Evolutionary conservation across 2,329 filamentous ascomycete species (phyloP).

Genomic region (Reticulascus tulasneorum): DNA sequence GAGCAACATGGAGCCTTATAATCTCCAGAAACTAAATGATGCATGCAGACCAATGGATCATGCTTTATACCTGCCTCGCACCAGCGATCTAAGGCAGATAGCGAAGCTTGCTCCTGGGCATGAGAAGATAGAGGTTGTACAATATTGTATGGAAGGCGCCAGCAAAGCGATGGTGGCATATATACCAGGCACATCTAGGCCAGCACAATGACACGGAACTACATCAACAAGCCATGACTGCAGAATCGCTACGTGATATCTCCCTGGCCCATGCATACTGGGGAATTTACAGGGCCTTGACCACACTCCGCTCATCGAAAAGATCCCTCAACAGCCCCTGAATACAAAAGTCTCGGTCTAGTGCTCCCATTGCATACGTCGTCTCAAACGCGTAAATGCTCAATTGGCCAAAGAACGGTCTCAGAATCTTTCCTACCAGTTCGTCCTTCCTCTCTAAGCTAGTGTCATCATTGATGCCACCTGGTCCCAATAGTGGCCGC

Average conservation of each 20-base stretch:
- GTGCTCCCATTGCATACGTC: constrained; percentile 75
- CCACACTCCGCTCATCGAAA: constrained; percentile 72
- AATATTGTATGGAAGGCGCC: constrained; percentile 87
- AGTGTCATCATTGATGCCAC: constrained; percentile 53
- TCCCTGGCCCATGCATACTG: too few species aligned
- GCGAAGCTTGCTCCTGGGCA: constrained; percentile 50
- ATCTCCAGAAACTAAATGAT: constrained; percentile 56
- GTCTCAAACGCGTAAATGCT: constrained; percentile 93
- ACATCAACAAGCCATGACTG: too few species aligned
- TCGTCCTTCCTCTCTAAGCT: constrained; percentile 59
- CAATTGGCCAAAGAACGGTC: constrained; percentile 85
- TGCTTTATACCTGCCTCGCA: constrained; percentile 81
- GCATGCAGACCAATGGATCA: constrained; percentile 58
- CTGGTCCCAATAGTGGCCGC: constrained; percentile 46
- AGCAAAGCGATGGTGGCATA: constrained; percentile 78
- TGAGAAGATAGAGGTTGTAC: constrained; percentile 67
- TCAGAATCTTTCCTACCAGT: constrained; percentile 71
- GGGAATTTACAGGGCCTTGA: constrained; percentile 54
- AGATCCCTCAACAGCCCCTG: constrained; percentile 66
- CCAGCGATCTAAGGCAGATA: constrained; percentile 76
- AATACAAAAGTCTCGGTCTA: constrained; percentile 63
- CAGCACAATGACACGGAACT: not conserved
- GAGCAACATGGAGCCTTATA: constrained; percentile 84
- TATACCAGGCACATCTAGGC: constrained; percentile 35
- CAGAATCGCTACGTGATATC: too few species aligned